Conservation (phyloP, 176 grass and related monocot genomes). For the Eremochloa ophiuroides region DNA sequence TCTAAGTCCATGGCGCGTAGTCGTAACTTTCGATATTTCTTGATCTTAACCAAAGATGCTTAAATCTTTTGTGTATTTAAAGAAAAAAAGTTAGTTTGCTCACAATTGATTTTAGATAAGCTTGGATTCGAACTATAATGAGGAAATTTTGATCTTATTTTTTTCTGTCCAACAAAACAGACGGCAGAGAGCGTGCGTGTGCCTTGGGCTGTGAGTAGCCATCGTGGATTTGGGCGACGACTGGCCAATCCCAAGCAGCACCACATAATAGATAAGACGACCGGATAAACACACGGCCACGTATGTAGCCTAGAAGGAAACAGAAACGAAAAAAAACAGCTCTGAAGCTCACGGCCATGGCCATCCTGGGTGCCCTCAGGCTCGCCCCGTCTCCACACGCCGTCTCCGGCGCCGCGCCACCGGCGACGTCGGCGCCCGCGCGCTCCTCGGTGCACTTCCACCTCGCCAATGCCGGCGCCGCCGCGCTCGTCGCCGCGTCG, state of each 20-base stretch:
- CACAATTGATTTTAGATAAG: no score
- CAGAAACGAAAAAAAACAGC: no score
- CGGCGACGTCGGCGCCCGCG: neutral
- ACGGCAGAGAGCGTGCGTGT: no score
- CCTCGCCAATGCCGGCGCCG: conserved; percentile 40
- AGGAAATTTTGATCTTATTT: no score
- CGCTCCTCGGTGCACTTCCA: conserved; percentile 35
- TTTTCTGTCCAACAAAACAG: no score
- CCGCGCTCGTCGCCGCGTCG: conserved; percentile 60
- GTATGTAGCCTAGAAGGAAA: neutral
- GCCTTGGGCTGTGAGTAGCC: no score
- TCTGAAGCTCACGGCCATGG: conserved; percentile 10
- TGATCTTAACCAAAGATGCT: no score
- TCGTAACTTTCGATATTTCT: no score
- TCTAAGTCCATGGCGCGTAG: no score
- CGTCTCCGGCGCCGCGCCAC: neutral
- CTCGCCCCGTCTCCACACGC: conserved; percentile 6
- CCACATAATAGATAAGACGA: conserved; percentile 27
- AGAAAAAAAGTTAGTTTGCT: no score
- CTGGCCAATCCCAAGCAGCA: neutral
- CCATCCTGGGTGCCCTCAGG: conserved; percentile 26
- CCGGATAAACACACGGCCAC: conserved; percentile 32
- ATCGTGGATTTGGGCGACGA: neutral
- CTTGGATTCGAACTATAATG: no score
- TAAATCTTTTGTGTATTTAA: no score